Percentiles rank a stretch among this genome's conserved stretches.
Evolutionary conservation across 208 protist genomes (phyloP).

Genomic region (Crithidia thermophila): DNA sequence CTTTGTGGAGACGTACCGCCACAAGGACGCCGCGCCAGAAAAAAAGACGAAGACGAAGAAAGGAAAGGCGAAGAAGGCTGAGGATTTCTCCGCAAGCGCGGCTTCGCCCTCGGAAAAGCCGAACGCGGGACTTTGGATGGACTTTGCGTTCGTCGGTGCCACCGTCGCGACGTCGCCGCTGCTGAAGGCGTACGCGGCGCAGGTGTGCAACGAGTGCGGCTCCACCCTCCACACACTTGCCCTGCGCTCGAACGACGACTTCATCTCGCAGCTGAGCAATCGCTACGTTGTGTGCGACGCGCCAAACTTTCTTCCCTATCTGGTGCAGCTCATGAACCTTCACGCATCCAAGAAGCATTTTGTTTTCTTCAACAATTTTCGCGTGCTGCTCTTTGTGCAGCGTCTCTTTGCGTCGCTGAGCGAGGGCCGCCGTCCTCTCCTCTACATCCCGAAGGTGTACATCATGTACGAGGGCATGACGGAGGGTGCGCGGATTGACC

Average conservation of each 20-base stretch:
- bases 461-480: constrained; percentile 89
- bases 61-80: not conserved
- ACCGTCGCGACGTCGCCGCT: constrained; percentile 72
- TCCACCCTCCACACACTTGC: constrained; percentile 47
- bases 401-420: constrained; percentile 57
- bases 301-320: constrained; percentile 62
- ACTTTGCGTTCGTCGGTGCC: constrained; percentile 86
- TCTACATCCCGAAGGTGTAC: constrained; percentile 74
- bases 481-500: constrained; percentile 68
- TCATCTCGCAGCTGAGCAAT: constrained; percentile 77
- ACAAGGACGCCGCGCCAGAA: not conserved
- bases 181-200: constrained; percentile 45
- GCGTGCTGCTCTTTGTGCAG: constrained; percentile 71
- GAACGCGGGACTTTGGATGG: constrained; percentile 31
- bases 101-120: not conserved
- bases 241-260: constrained; percentile 50
- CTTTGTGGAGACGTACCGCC: constrained; percentile 44
- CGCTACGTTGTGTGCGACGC: constrained; percentile 75
- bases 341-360: constrained; percentile 92
- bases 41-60: not conserved
- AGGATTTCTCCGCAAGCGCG: not conserved
- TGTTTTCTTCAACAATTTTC: constrained; percentile 90
- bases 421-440: constrained; percentile 48
- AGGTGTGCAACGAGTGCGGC: constrained; percentile 21
- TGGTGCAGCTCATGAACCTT: constrained; percentile 88